A percentile compares a stretch with the other conserved stretches of the same genome.
Evolutionary conservation across 768 basidiomycete species (phyloP).

Genomic region (Leccinum variicolor): DNA sequence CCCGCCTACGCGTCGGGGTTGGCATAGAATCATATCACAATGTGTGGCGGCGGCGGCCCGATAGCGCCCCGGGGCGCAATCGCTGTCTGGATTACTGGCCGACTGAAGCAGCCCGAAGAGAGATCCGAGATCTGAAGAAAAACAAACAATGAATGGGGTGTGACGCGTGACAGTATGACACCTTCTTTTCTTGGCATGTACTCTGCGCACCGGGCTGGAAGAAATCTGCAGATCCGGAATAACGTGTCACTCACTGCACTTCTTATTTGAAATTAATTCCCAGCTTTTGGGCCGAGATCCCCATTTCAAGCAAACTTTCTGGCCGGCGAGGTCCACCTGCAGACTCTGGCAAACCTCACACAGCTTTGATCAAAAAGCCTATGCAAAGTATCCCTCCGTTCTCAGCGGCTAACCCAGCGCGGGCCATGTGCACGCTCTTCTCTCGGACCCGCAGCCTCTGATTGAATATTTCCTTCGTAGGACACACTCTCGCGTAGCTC

Average conservation of each 20-base stretch:
- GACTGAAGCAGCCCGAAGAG: background rate
- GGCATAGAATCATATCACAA: constrained; percentile 5
- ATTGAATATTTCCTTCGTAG: constrained; percentile 15
- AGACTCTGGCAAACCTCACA: background rate
- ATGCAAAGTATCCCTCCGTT: constrained; percentile 5
- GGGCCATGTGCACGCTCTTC: constrained; percentile 2
- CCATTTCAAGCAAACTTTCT: constrained; percentile 6
- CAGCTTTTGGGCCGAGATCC: constrained; percentile 4
- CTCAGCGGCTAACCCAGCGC: background rate
- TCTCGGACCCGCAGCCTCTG: constrained; percentile 24
- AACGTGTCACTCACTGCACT: constrained; percentile 24
- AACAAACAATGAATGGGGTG: constrained; percentile 5
- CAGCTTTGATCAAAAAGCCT: constrained; percentile 20
- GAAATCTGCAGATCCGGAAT: constrained; percentile 33
- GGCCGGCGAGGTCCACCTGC: background rate
- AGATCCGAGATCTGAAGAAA: constrained; percentile 17
- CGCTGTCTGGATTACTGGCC: background rate
- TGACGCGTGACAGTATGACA: constrained; percentile 19
- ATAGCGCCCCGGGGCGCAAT: constrained; percentile 1
- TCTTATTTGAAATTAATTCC: constrained; percentile 31
- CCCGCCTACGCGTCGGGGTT: background rate
- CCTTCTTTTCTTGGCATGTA: constrained; percentile 10
- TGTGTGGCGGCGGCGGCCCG: background rate
- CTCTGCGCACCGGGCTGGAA: constrained; percentile 10
- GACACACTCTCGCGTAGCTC: background rate